Percentiles rank a stretch among this genome's conserved stretches.
Evolutionary conservation across 306 rosid species (phyloP).

Genomic region (Prunus armeniaca): DNA sequence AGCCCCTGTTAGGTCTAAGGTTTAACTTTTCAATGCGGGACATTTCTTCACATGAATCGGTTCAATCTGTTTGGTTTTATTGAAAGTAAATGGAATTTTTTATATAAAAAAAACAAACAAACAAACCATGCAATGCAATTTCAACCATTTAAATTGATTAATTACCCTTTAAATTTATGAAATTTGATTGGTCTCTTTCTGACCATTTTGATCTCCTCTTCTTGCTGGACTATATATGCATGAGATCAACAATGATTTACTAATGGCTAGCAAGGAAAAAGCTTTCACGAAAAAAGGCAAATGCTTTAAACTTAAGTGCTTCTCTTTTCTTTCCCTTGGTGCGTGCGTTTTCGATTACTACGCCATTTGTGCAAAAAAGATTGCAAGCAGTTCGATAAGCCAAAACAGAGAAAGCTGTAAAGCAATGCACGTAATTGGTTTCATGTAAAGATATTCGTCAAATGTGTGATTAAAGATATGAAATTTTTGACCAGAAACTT

Average conservation of each 20-base stretch:
- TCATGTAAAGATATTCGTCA: slow-evolving; percentile 15
- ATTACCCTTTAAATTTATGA: too few relatives aligned
- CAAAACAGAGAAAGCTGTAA: slow-evolving; percentile 11
- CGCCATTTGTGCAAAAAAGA: slow-evolving; percentile 6
- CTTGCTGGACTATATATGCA: not conserved
- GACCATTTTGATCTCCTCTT: not conserved
- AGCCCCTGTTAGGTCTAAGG: too few relatives aligned
- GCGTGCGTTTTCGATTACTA: slow-evolving; percentile 21
- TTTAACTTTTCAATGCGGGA: too few relatives aligned
- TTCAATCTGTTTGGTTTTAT: too few relatives aligned
- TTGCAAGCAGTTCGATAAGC: not conserved
- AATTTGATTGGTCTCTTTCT: too few relatives aligned
- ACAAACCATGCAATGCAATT: too few relatives aligned
- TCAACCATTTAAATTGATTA: too few relatives aligned
- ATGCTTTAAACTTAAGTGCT: not conserved
- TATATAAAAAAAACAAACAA: too few relatives aligned
- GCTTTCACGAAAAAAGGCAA: not conserved
- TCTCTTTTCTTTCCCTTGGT: not conserved
- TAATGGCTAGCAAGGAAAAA: not conserved
- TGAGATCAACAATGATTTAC: not conserved
- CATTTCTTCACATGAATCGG: too few relatives aligned
- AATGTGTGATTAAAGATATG: slow-evolving; percentile 10
- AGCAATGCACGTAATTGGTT: slow-evolving; percentile 6
- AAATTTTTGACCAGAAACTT: slow-evolving; percentile 43
- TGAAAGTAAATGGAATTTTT: too few relatives aligned